phyloP scores from a whole-genome alignment of 495 filamentous ascomycete genomes.

The Neurospora discreta region DNA sequence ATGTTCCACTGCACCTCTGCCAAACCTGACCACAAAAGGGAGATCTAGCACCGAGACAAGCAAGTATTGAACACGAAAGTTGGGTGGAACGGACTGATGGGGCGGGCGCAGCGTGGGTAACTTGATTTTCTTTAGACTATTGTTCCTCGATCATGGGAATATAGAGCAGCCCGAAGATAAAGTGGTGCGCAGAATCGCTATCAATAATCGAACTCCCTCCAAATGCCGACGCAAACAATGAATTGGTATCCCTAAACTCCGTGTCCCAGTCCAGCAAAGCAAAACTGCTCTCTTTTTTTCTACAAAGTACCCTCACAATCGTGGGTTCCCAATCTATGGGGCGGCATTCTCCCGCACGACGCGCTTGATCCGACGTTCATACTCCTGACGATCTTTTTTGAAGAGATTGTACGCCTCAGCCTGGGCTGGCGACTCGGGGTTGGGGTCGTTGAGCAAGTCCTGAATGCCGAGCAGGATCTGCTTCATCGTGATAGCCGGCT shows the following conservation, averaged over 20 bases:
- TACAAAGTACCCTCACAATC: slow-evolving; percentile 3
- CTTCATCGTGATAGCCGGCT: slow-evolving; percentile 95
- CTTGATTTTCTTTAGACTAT: neutral
- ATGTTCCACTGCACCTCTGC: neutral
- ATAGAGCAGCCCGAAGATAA: neutral
- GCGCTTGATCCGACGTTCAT: slow-evolving; percentile 76
- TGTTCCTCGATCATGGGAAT: neutral
- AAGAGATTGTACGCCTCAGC: slow-evolving; percentile 96
- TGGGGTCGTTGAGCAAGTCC: slow-evolving; percentile 89
- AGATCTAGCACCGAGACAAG: neutral
- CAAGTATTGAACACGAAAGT: neutral
- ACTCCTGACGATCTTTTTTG: slow-evolving; percentile 78
- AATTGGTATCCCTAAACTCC: slow-evolving; percentile 7
- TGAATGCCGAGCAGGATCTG: slow-evolving; percentile 94
- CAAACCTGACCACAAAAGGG: neutral
- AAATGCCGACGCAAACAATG: neutral
- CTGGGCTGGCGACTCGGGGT: slow-evolving; percentile 93
- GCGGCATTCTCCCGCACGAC: slow-evolving; percentile 82
- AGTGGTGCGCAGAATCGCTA: neutral
- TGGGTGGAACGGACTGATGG: neutral
- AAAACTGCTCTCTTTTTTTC: slow-evolving; percentile 1
- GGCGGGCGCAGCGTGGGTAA: neutral
- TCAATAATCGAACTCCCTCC: neutral
- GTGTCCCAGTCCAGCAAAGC: neutral
- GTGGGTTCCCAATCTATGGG: slow-evolving; percentile 13